Conservation (phyloP, 2,329 filamentous ascomycete species). For the Aspergillus sojae region DNA sequence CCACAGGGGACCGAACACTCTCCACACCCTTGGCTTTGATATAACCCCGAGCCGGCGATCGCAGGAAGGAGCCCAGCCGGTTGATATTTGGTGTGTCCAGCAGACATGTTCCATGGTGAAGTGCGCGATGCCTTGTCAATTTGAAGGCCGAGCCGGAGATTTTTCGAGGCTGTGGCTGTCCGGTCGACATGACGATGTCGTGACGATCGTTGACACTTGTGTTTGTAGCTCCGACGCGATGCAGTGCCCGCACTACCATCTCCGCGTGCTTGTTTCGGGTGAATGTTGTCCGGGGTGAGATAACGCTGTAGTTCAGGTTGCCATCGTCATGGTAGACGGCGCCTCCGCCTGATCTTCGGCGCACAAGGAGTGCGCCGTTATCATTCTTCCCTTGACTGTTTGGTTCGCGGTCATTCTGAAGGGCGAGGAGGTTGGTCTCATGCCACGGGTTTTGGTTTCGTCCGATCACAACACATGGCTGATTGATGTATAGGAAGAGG, state of each 20-base stretch:
- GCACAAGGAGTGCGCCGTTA: conserved; percentile 65
- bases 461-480: conserved; percentile 85
- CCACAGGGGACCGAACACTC: conserved; percentile 82
- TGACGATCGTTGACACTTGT: conserved; percentile 85
- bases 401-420: conserved; percentile 49
- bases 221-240: conserved; percentile 47
- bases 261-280: conserved; percentile 84
- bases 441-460: conserved; percentile 98
- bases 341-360: conserved; percentile 84
- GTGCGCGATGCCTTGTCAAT: conserved; percentile 74
- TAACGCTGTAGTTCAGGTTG: conserved; percentile 94
- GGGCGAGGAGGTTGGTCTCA: conserved; percentile 74
- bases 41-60: conserved; percentile 74
- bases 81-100: conserved; percentile 74
- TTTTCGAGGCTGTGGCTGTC: conserved; percentile 61
- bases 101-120: conserved; percentile 93
- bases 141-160: conserved; percentile 96
- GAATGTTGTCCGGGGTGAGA: conserved; percentile 75
- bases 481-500: conserved; percentile 85
- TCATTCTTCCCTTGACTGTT: conserved; percentile 16
- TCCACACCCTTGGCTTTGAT: conserved; percentile 85
- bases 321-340: conserved; percentile 92
- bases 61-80: conserved; percentile 69
- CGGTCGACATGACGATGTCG: conserved; percentile 78
- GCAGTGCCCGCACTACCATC: conserved; percentile 87